Conservation (phyloP, 352 stramenopile species). For the Phytopythium montanum region DNA sequence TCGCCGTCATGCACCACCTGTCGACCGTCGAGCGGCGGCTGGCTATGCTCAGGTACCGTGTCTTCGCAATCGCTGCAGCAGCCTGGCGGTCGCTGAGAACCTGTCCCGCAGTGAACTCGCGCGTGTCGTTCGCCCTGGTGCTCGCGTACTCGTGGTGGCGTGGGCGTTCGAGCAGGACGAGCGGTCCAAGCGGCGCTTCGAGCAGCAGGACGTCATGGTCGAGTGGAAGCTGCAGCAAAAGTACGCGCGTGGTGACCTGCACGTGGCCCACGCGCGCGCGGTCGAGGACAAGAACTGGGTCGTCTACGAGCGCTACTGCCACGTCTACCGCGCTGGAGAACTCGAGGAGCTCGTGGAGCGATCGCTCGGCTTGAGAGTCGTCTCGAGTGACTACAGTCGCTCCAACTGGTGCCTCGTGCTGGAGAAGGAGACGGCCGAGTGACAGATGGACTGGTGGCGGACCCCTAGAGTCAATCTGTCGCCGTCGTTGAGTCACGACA, state of each 20-base stretch:
- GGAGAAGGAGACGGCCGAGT: conserved; percentile 28
- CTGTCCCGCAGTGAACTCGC: conserved; percentile 50
- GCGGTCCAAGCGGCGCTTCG: conserved; percentile 71
- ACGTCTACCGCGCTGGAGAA: conserved; percentile 73
- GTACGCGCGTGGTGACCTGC: conserved; percentile 27
- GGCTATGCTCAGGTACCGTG: conserved; percentile 54
- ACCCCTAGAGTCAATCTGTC: background rate
- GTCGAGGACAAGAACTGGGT: conserved; percentile 54
- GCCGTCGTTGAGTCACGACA: background rate
- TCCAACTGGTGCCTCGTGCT: conserved; percentile 80
- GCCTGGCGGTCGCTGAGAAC: background rate
- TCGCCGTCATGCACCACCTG: conserved; percentile 84
- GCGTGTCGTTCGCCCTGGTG: conserved; percentile 56
- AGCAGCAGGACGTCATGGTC: conserved; percentile 79
- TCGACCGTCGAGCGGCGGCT: conserved; percentile 70
- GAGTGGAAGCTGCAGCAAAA: conserved; percentile 88
- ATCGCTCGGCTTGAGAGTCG: conserved; percentile 48
- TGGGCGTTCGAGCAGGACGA: conserved; percentile 85
- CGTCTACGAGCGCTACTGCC: conserved; percentile 81
- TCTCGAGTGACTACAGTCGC: conserved; percentile 64
- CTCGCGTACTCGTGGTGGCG: conserved; percentile 56
- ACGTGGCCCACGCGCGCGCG: background rate
- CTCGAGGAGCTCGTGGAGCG: conserved; percentile 59
- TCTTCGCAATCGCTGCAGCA: background rate
- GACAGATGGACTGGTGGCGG: background rate